Conservation (phyloP, 352 stramenopile species). For the Aphanomyces euteiches region DNA sequence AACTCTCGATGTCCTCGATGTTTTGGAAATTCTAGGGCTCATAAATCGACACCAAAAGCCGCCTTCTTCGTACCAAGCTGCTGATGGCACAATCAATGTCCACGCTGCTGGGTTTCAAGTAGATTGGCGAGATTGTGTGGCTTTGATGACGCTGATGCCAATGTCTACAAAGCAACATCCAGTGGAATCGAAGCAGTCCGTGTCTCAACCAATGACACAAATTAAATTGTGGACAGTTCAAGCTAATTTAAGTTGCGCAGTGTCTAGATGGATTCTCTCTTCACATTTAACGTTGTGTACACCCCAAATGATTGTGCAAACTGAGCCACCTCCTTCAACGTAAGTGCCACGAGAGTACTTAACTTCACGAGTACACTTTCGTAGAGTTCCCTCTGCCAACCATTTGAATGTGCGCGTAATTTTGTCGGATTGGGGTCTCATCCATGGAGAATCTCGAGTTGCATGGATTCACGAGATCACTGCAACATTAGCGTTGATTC, state of each 20-base stretch:
- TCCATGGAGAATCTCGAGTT: not conserved
- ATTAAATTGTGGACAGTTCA: not conserved
- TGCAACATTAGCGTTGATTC: not conserved
- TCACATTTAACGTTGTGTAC: not conserved
- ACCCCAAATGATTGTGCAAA: not conserved
- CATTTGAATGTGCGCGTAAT: not conserved
- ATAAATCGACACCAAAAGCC: too few species aligned
- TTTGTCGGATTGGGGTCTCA: not conserved
- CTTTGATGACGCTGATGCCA: not conserved
- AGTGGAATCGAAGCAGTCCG: not conserved
- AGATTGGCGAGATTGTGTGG: slow-evolving; percentile 7
- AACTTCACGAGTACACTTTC: not conserved
- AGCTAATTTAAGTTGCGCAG: not conserved
- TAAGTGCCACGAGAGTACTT: not conserved
- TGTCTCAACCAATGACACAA: not conserved
- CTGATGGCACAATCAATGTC: not conserved
- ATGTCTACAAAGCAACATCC: not conserved
- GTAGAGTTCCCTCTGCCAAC: too few species aligned
- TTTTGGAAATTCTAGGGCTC: too few species aligned
- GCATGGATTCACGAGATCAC: not conserved
- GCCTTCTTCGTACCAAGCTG: too few species aligned
- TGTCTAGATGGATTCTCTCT: not conserved
- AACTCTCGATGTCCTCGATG: too few species aligned
- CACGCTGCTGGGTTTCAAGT: not conserved
- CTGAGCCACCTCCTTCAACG: not conserved